These are phyloP conservation scores for Gymnopus androsaceus DNA, from an alignment of 1,284 basidiomycete genomes.

Conservation along the genomic window DNA sequence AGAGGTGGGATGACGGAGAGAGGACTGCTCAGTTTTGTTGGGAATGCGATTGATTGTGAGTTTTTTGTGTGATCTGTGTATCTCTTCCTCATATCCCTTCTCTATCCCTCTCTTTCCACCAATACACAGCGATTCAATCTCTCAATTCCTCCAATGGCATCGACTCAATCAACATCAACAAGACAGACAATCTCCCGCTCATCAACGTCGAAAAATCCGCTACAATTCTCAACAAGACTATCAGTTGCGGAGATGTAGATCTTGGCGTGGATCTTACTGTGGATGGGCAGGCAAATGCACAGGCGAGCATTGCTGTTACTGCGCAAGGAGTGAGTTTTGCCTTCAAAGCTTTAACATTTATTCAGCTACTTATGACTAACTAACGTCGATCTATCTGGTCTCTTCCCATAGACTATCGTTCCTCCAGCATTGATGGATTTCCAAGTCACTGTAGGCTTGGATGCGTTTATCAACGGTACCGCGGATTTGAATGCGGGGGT, in stretches of 20 bases:
- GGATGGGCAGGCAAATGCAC: constrained; percentile 11
- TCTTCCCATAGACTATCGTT: constrained; percentile 18
- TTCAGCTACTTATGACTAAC: no score
- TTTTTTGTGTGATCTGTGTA: no score
- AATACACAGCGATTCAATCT: neutral
- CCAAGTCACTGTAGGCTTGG: constrained; percentile 16
- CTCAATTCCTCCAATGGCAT: neutral
- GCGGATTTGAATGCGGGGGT: constrained; percentile 6
- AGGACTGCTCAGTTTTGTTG: constrained; percentile 16
- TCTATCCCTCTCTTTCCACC: constrained; percentile 1
- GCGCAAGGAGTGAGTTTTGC: no score
- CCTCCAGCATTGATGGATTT: constrained; percentile 17
- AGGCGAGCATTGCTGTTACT: constrained; percentile 13
- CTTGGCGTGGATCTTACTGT: constrained; percentile 21
- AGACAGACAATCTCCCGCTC: constrained; percentile 14
- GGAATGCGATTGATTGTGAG: constrained; percentile 20
- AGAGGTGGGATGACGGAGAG: no score
- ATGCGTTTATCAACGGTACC: constrained; percentile 15
- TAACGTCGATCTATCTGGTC: no score
- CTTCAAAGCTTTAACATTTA: no score
- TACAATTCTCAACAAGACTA: constrained; percentile 22
- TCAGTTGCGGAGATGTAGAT: constrained; percentile 21
- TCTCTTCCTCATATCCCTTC: neutral
- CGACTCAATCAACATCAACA: constrained; percentile 3
- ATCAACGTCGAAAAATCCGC: constrained; percentile 23